Evolutionary conservation across 805 yeast genomes (phyloP), one percentile per base, ranked within the genome.

Genomic region (Cyberlindnera maclurae): DNA sequence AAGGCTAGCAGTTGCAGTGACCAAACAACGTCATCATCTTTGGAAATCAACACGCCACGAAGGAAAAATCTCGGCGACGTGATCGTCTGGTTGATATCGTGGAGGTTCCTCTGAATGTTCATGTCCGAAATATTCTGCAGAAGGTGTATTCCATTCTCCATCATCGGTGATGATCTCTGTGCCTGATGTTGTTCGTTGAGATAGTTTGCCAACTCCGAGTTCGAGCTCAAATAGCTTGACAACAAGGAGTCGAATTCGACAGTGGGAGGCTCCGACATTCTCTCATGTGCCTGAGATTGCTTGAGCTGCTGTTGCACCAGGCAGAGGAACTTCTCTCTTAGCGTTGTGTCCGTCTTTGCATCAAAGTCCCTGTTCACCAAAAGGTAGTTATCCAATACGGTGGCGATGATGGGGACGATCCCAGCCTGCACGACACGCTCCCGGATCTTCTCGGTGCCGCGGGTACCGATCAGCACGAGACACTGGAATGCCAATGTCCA

Each of bases 401-500:
- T 89, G 39, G 96, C 93, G 31, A 90, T 73, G 4, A 90, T 77
- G 1, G 97, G 96, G 29, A 93, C 73, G 44, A 88, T 79, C 4
- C 97, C 97, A 2, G 97, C 95, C 45, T 83, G 79, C 9, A 88
- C 96, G 7, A 93, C 84, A 51, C 88, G 78, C 49, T 81, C 79
- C 37, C 98, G 70, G 35, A 89, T 85, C 37, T 68, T 65, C 59
- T 89, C 97, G 2, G 94, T 79, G 17, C 98, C 98, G 49, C 97
- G 71, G 1, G 97, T 88, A 12, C 97, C 96, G 15, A 90, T 78
- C 40, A 87, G 71, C 1, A 90, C 95, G 40, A 90, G 65, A 57
- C 97, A 89, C 64, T 90, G 98, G 55, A 93, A 79, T 0, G 97
- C 85, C 39, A 90, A 65, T 5, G 95, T 85, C 98, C 98, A 90